Percentiles rank a stretch among this genome's conserved stretches.
These are phyloP conservation scores for Seiridium cupressi DNA, from an alignment of 2,329 filamentous ascomycete genomes.

Conservation along the genomic window DNA sequence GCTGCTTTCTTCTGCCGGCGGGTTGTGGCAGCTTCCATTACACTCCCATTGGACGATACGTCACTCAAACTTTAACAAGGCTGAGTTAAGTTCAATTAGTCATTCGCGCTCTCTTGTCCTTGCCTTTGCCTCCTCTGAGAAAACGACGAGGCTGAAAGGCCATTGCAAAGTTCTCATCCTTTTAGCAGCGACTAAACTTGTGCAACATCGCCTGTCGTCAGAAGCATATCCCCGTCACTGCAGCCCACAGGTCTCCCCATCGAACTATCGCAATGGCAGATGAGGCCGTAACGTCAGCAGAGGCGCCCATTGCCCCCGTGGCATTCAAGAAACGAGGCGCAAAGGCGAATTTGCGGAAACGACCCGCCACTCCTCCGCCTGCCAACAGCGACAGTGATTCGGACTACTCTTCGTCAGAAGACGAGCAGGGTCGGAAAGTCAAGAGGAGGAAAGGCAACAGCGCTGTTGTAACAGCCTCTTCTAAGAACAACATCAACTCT, in stretches of 20 bases:
- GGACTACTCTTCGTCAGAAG: slow-evolving; percentile 71
- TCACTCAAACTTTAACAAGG: background rate
- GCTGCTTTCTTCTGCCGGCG: too few relatives aligned
- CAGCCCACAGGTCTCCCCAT: too few relatives aligned
- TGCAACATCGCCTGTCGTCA: too few relatives aligned
- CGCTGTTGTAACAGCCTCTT: slow-evolving; percentile 64
- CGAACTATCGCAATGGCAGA: background rate
- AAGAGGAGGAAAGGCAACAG: slow-evolving; percentile 75
- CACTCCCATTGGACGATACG: background rate
- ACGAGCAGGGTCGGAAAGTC: slow-evolving; percentile 71
- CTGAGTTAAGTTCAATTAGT: background rate
- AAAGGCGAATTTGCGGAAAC: slow-evolving; percentile 78
- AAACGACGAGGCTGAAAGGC: background rate
- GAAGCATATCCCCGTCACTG: too few relatives aligned
- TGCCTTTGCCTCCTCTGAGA: background rate
- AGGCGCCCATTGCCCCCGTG: slow-evolving; percentile 43
- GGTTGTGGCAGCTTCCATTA: too few relatives aligned
- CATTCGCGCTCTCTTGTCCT: background rate
- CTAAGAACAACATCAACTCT: slow-evolving; percentile 41
- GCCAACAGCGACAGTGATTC: slow-evolving; percentile 54
- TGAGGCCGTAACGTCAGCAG: slow-evolving; percentile 12
- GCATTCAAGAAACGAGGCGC: slow-evolving; percentile 84
- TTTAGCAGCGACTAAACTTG: too few relatives aligned
- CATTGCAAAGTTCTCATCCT: background rate
- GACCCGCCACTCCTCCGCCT: slow-evolving; percentile 74